Base-by-base conservation (phyloP, 345 rosid species). In the Linum usitatissimum region DNA sequence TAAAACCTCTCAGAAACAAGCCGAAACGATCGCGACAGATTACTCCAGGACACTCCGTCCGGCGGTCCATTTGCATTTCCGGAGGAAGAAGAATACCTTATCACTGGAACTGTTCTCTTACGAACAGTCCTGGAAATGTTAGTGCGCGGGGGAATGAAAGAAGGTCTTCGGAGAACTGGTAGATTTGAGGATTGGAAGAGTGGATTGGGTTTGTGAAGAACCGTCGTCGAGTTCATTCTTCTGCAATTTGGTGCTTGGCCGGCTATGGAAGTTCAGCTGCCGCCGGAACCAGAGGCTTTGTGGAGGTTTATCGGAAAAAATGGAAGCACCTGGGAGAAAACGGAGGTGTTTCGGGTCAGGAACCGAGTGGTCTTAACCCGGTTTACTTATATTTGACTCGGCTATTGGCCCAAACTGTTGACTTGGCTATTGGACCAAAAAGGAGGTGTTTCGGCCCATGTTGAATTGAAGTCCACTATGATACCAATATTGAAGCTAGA, bases 31-130 rank as follows among this genome's bases (percentile, higher is more conserved):
- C 70, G 75, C 38, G 66, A 55, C 39, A 90, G 66, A 9, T 71
- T 74, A 70, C 51, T 67, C 98, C 95, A 86, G 23, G 86, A 80
- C 59, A 83, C 80, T 53, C 80, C 85, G 55, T 65, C 79, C 13
- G 87, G 68, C 59, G 38, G 38, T 34, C 81, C 81, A 69, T 66
- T 66, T 34, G 73, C 66, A 64, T 62, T 70, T 7, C 80, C 73
- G 55, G 97, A 84, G 17, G 81, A 80, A 67, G 68, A 45, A 59
- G 23, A 34, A 34, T 34, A 78, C 81, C 39, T 73, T 82, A 57
- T 45, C 51, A 45, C 51, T 10, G 83, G 73, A 31, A 17, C 30
- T 45, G 63, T 75, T 12, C 62, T 78, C 55, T 57, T 68, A 53
- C 79, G 66, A 63, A 73, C 55, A 75, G 18, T 65, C 63, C 76